Base-by-base conservation (phyloP, 108 stramenopile species). In the Cyclotella distinguenda region DNA sequence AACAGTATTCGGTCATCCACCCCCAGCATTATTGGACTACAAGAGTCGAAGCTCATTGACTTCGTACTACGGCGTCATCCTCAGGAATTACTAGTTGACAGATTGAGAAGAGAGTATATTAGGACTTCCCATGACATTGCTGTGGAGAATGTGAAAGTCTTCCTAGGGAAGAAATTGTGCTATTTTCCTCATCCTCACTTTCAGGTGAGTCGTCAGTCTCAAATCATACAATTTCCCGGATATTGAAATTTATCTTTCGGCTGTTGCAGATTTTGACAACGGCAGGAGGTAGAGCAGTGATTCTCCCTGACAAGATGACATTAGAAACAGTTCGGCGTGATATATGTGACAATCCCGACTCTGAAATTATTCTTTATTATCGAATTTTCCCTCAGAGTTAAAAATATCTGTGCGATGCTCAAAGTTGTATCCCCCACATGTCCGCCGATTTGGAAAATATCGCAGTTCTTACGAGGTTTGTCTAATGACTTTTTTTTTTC, bases 41-140 rank as follows among this genome's bases (percentile, higher is more conserved):
- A 77, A 53, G 66, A 68, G 56, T 74, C 80, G 8, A 26, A 53
- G 16, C 48, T 75, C n/a, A 65, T 84, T 48, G 75, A 68, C 18
- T 75, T 81, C 30, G 46, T 78, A 22, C 60, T 84, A 5, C 53
- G 68, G 12, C 62, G 72, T 12, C 78, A 84, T 63, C 83, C 83
- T 4, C 68, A 76, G 27, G 83, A 84, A 34, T 68, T 26, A 18
- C 18, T 42, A 31, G 77, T 84, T 12, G 78, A 68, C 18, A 21
- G 69, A 31, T 68, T 84, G 39, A 62, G 50, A 19, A 74, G 72
- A 54, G 80, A 81, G 53, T 69, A 66, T 58, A 52, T 84, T 10
- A 36, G 73, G 15, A 82, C 80, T 36, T 67, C 61, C 16, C 43
- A 58, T 42, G 68, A 82, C 47, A 64, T 78, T 31, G 79, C 72